Percentiles rank a stretch among this genome's conserved stretches.
These are phyloP conservation scores for Rachicladosporium sp. DNA, from an alignment of 2,329 filamentous ascomycete species.

Conservation along the genomic window DNA sequence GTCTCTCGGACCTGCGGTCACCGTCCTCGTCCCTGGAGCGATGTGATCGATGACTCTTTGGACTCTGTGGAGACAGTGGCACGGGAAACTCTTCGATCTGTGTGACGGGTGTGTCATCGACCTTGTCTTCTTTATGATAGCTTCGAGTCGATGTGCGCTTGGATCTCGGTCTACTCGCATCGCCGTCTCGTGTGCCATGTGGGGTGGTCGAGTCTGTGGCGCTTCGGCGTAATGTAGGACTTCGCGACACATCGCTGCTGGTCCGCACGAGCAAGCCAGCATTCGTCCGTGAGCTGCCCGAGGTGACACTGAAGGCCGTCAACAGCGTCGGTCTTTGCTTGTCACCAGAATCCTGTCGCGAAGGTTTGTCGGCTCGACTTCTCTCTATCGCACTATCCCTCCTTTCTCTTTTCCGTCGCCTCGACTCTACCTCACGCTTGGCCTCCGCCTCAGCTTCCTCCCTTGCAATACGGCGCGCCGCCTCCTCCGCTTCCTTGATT, in stretches of 20 bases:
- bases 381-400: constrained; percentile 3
- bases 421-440: background rate
- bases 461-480: constrained; percentile 2
- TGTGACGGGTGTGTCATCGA: background rate
- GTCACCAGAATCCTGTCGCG: no score
- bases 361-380: no score
- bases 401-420: background rate
- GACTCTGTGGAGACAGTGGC: constrained; percentile 1
- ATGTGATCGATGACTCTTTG: no score
- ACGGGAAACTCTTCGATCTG: background rate
- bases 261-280: background rate
- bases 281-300: background rate
- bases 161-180: background rate
- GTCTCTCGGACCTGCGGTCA: no score
- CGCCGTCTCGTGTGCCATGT: background rate
- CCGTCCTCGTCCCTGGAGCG: no score
- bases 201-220: background rate
- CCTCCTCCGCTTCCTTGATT: constrained; percentile 2
- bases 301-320: no score
- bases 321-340: no score
- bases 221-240: background rate
- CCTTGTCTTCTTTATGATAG: background rate
- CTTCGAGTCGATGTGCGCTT: background rate
- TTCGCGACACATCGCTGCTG: constrained; percentile 1
- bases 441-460: constrained; percentile 2